These are phyloP conservation scores for Hymenotorrendiella dingleyae DNA, from an alignment of 2,329 filamentous ascomycete genomes.

Conservation along the genomic window DNA sequence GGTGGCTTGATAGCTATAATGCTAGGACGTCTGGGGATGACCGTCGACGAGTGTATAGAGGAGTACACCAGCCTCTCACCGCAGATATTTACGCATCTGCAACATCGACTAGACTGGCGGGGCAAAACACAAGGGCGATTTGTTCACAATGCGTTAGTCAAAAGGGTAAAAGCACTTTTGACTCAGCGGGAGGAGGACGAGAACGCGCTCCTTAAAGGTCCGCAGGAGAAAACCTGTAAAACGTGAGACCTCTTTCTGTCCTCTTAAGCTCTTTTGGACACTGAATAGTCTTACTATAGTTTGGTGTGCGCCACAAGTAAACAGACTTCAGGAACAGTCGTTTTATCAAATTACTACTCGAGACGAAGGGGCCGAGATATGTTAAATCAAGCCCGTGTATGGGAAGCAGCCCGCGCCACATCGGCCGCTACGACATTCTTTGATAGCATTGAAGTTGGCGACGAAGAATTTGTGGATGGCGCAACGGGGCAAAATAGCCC, in stretches of 20 bases:
- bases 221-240: conserved; percentile 23
- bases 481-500: conserved; percentile 41
- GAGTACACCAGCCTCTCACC: conserved; percentile 35
- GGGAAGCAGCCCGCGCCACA: conserved; percentile 15
- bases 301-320: conserved; percentile 31
- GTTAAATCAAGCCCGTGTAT: conserved; percentile 13
- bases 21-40: conserved; percentile 40
- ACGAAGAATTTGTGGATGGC: conserved; percentile 37
- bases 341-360: conserved; percentile 31
- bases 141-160: conserved; percentile 7
- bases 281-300: conserved; percentile 17
- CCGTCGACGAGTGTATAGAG: conserved; percentile 36
- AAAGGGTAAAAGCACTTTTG: conserved; percentile 23
- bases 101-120: conserved; percentile 5
- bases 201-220: conserved; percentile 27
- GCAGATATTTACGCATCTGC: conserved; percentile 30
- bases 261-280: not conserved
- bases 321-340: conserved; percentile 29
- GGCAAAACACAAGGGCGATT: conserved; percentile 16
- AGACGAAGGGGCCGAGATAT: conserved; percentile 14
- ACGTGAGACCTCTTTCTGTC: conserved; percentile 21
- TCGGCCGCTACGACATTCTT: conserved; percentile 29
- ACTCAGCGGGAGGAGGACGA: conserved; percentile 16
- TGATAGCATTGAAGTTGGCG: conserved; percentile 35
- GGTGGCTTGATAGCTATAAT: conserved; percentile 38